These are phyloP conservation scores for Penicillium verhagenii DNA, from an alignment of 495 filamentous ascomycete genomes.

Conservation along the genomic window DNA sequence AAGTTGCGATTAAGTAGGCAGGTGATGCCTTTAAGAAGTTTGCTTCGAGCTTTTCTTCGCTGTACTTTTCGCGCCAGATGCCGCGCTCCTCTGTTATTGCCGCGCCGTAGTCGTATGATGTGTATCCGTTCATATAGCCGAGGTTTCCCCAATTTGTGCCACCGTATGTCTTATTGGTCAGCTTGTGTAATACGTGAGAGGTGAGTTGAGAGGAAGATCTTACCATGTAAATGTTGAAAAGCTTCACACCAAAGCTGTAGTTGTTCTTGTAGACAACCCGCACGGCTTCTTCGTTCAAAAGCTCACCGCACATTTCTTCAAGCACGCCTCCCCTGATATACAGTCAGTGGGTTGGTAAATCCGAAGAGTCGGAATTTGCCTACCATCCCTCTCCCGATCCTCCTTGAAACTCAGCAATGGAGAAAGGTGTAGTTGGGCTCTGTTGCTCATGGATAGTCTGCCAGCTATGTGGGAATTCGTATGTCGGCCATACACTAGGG, in stretches of 20 bases:
- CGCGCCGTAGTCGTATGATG: slow-evolving; percentile 65
- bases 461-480: slow-evolving; percentile 38
- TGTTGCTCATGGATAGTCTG: slow-evolving; percentile 46
- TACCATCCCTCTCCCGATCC: slow-evolving; percentile 14
- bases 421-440: slow-evolving; percentile 60
- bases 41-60: slow-evolving; percentile 65
- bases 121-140: slow-evolving; percentile 63
- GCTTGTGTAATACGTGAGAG: neutral
- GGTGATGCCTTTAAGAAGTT: slow-evolving; percentile 67
- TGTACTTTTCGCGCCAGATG: slow-evolving; percentile 68
- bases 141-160: slow-evolving; percentile 82
- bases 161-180: slow-evolving; percentile 49
- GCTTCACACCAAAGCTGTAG: slow-evolving; percentile 43
- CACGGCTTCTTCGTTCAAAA: slow-evolving; percentile 63
- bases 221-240: slow-evolving; percentile 67
- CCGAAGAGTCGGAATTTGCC: slow-evolving; percentile 9
- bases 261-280: slow-evolving; percentile 75
- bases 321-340: slow-evolving; percentile 57
- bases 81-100: slow-evolving; percentile 60
- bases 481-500: slow-evolving; percentile 45
- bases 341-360: slow-evolving; percentile 30
- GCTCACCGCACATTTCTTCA: slow-evolving; percentile 55
- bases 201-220: neutral
- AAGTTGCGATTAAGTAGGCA: slow-evolving; percentile 53
- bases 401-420: slow-evolving; percentile 52